These are phyloP conservation scores for Scutellaria galericulata DNA, from an alignment of 257 asterid species.

Conservation along the genomic window DNA sequence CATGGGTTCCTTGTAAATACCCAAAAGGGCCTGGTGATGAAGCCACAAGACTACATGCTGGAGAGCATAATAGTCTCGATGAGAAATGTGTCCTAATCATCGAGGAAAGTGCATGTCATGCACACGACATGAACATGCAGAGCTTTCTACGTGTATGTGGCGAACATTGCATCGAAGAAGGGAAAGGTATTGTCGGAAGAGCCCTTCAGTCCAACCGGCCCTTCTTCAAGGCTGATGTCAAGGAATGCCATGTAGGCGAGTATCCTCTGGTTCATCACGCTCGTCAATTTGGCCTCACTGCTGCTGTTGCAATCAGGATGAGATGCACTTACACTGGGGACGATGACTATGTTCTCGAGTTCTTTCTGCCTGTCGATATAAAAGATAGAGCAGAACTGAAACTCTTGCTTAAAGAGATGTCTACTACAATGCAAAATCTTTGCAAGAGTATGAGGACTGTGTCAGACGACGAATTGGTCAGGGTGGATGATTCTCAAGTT, in stretches of 20 bases:
- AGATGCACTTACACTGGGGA: constrained; percentile 65
- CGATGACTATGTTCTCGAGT: constrained; percentile 69
- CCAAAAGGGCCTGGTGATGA: constrained; percentile 40
- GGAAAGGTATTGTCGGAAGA: constrained; percentile 82
- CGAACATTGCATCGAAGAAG: constrained; percentile 71
- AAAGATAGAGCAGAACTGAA: constrained; percentile 69
- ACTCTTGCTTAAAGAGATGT: constrained; percentile 65
- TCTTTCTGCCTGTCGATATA: constrained; percentile 74
- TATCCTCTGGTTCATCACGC: constrained; percentile 91
- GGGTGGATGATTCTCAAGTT: constrained; percentile 41
- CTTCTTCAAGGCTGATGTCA: constrained; percentile 69
- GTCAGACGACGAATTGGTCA: constrained; percentile 53
- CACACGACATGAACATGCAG: constrained; percentile 57
- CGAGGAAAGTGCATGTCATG: constrained; percentile 65
- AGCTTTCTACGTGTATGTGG: constrained; percentile 70
- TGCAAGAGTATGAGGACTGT: constrained; percentile 75
- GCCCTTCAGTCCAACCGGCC: constrained; percentile 77
- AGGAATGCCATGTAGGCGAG: constrained; percentile 69
- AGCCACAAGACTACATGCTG: constrained; percentile 27
- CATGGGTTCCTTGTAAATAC: constrained; percentile 74
- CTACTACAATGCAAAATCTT: constrained; percentile 74
- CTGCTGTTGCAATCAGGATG: constrained; percentile 77
- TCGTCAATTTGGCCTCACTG: constrained; percentile 69
- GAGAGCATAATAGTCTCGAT: constrained; percentile 31
- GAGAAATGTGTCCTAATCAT: constrained; percentile 55